phyloP scores from a whole-genome alignment of 805 yeast genomes.

The Isabelozyma pseudorhagii region DNA sequence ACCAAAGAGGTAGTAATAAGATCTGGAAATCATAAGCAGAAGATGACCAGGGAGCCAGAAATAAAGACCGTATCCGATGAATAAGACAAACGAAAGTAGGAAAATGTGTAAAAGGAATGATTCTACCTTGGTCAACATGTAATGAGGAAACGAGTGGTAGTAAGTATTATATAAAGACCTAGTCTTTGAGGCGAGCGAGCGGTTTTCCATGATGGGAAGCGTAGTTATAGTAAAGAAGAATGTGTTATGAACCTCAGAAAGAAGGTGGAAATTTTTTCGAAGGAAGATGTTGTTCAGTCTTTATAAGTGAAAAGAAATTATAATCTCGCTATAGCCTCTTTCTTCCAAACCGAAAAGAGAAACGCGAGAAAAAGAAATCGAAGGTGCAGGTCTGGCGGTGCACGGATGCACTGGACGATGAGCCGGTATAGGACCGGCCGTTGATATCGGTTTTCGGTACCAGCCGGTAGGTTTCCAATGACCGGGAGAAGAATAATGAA shows the following conservation, averaged over 20 bases:
- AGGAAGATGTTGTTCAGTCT: too few relatives aligned
- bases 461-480: too few relatives aligned
- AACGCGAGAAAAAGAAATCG: neutral
- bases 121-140: constrained; percentile 48
- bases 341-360: neutral
- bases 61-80: constrained; percentile 27
- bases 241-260: neutral
- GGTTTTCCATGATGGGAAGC: neutral
- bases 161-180: constrained; percentile 20
- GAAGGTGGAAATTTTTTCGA: neutral
- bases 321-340: neutral
- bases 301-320: too few relatives aligned
- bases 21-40: constrained; percentile 25
- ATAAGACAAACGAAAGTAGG: constrained; percentile 17
- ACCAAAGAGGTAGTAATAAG: constrained; percentile 36
- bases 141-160: constrained; percentile 45
- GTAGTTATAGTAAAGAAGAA: neutral
- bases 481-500: too few relatives aligned
- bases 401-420: neutral
- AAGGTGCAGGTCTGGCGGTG: neutral
- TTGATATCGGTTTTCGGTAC: too few relatives aligned
- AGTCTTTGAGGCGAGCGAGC: neutral
- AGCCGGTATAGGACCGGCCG: too few relatives aligned
- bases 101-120: constrained; percentile 22
- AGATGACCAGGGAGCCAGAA: constrained; percentile 21